phyloP scores from a whole-genome alignment of 148 eudicot genomes.

The Arbutus unedo region DNA sequence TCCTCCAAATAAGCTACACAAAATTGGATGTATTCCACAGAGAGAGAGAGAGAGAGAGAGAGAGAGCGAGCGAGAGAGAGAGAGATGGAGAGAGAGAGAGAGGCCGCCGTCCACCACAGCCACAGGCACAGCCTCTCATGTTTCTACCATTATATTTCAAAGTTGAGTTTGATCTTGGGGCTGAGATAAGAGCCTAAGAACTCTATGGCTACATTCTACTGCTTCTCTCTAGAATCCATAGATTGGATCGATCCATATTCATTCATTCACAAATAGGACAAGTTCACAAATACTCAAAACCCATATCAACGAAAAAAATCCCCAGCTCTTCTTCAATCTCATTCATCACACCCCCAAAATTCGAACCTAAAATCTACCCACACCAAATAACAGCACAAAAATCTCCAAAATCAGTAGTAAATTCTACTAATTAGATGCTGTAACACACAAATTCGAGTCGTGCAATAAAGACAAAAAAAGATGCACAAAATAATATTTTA shows the following conservation, averaged over 20 bases:
- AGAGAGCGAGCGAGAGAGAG: too few relatives aligned
- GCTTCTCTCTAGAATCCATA: slow-evolving; percentile 42
- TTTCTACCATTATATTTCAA: slow-evolving; percentile 48
- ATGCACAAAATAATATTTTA: too few relatives aligned
- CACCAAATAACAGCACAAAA: background rate
- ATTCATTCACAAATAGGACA: slow-evolving; percentile 3
- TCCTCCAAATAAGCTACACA: background rate
- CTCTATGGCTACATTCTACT: slow-evolving; percentile 71
- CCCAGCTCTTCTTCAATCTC: background rate
- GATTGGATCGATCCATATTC: slow-evolving; percentile 9
- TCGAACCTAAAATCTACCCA: background rate
- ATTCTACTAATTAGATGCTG: background rate
- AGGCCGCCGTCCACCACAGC: slow-evolving; percentile 25
- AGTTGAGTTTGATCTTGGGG: slow-evolving; percentile 47
- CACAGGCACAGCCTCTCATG: slow-evolving; percentile 30
- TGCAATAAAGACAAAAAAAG: too few relatives aligned
- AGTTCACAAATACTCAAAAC: background rate
- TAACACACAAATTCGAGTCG: too few relatives aligned
- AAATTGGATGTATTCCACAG: too few relatives aligned
- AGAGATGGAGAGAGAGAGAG: too few relatives aligned
- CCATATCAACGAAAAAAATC: slow-evolving; percentile 1
- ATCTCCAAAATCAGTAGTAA: background rate
- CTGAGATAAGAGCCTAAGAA: slow-evolving; percentile 52
- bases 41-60: too few relatives aligned
- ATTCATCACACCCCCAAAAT: background rate